These are phyloP conservation scores for Phytophthora boehmeriae DNA, from an alignment of 352 stramenopile species.

Conservation along the genomic window DNA sequence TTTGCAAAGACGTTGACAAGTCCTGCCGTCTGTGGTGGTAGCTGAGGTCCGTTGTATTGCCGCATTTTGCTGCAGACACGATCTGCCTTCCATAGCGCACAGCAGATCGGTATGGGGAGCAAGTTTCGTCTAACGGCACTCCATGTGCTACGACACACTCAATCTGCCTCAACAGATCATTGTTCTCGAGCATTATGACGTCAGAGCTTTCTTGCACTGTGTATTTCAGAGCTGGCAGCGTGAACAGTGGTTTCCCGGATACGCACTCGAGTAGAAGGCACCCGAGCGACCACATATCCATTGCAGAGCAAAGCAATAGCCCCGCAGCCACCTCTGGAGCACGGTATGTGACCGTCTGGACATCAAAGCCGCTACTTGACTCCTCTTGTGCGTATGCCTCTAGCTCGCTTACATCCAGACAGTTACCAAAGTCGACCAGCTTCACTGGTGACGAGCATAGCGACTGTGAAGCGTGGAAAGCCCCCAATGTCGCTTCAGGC, in stretches of 20 bases:
- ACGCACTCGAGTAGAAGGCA: slow-evolving; percentile 74
- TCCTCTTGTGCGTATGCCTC: slow-evolving; percentile 39
- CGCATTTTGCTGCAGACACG: not conserved
- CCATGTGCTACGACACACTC: slow-evolving; percentile 41
- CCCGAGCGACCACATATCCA: slow-evolving; percentile 84
- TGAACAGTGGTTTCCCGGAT: slow-evolving; percentile 63
- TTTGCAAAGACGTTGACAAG: slow-evolving; percentile 12
- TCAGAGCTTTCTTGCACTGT: slow-evolving; percentile 16
- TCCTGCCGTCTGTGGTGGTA: slow-evolving; percentile 18
- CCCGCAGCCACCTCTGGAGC: slow-evolving; percentile 74
- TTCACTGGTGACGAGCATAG: slow-evolving; percentile 44
- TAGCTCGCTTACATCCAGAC: slow-evolving; percentile 51
- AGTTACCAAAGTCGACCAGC: slow-evolving; percentile 84
- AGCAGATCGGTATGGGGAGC: slow-evolving; percentile 37
- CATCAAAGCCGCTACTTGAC: slow-evolving; percentile 51
- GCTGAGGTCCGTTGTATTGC: not conserved
- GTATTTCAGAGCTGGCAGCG: slow-evolving; percentile 18
- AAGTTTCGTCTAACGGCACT: slow-evolving; percentile 25
- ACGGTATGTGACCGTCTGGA: slow-evolving; percentile 78
- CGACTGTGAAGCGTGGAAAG: slow-evolving; percentile 3
- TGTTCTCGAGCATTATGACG: slow-evolving; percentile 29
- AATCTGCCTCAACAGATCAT: slow-evolving; percentile 53
- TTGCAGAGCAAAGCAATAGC: slow-evolving; percentile 56
- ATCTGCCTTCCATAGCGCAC: slow-evolving; percentile 19
- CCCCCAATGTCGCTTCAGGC: slow-evolving; percentile 18